Percentiles rank a stretch among this genome's conserved stretches.
These are phyloP conservation scores for Berkeleyomyces rouxiae DNA, from an alignment of 2,329 filamentous ascomycete genomes.

Conservation along the genomic window DNA sequence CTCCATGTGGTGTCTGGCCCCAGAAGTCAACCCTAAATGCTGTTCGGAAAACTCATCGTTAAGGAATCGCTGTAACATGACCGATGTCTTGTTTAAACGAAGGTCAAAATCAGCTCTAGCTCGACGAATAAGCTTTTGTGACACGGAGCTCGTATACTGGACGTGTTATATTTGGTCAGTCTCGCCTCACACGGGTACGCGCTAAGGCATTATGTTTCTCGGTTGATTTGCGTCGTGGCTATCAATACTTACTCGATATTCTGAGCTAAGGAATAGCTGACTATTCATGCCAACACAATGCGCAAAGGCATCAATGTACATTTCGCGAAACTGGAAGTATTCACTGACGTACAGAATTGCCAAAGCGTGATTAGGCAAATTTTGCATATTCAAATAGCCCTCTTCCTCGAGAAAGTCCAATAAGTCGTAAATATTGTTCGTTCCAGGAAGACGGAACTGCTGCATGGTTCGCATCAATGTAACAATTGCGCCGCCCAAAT, in stretches of 20 bases:
- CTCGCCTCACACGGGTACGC: neutral
- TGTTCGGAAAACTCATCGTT: constrained; percentile 52
- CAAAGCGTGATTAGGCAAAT: constrained; percentile 50
- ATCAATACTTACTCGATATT: constrained; percentile 38
- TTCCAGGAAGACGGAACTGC: constrained; percentile 36
- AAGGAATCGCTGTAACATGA: constrained; percentile 49
- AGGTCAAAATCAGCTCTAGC: constrained; percentile 48
- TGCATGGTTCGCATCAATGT: constrained; percentile 48
- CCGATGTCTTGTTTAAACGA: constrained; percentile 39
- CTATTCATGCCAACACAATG: constrained; percentile 69
- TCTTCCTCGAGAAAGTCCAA: constrained; percentile 49
- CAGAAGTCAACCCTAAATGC: constrained; percentile 45
- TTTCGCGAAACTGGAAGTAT: constrained; percentile 40
- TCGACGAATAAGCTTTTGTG: constrained; percentile 47
- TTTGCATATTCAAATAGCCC: constrained; percentile 51
- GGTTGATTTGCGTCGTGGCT: constrained; percentile 3
- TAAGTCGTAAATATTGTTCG: constrained; percentile 44
- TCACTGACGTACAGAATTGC: constrained; percentile 54
- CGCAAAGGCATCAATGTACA: constrained; percentile 58
- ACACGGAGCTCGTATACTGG: constrained; percentile 28
- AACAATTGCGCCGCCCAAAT: constrained; percentile 47
- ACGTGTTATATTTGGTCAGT: neutral
- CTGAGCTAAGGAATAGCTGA: constrained; percentile 35
- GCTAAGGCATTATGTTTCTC: neutral
- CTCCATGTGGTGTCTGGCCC: constrained; percentile 50